A percentile compares a stretch with the other conserved stretches of the same genome.
Evolutionary conservation across 257 asterid genomes (phyloP).

Genomic region (Henckelia pumila): DNA sequence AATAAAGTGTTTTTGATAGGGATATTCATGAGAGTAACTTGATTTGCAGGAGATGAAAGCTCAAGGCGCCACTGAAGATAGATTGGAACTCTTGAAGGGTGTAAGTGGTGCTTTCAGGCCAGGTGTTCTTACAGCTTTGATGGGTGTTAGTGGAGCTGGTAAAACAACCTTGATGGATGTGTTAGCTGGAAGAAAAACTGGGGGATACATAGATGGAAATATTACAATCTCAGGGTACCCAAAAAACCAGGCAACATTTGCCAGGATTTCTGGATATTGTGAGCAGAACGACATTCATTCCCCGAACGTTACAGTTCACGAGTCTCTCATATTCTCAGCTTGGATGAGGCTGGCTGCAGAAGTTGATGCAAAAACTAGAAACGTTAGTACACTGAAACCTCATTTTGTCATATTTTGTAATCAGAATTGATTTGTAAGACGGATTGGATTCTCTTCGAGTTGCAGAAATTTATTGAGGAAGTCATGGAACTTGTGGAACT

Average conservation of each 20-base stretch:
- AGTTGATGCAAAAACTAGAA: constrained; percentile 42
- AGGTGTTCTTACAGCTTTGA: constrained; percentile 55
- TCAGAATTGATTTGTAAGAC: constrained; percentile 10
- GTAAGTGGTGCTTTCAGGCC: constrained; percentile 52
- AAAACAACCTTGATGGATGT: constrained; percentile 63
- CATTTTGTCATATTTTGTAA: neutral
- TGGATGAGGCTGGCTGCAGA: constrained; percentile 49
- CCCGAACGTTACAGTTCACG: constrained; percentile 46
- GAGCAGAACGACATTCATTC: constrained; percentile 62
- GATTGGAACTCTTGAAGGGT: constrained; percentile 40
- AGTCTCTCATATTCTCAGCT: constrained; percentile 50
- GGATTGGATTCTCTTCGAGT: constrained; percentile 2
- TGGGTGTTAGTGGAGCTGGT: constrained; percentile 71
- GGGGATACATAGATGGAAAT: constrained; percentile 50
- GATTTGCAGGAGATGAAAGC: constrained; percentile 41
- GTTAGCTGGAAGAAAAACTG: constrained; percentile 53
- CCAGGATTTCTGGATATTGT: constrained; percentile 51
- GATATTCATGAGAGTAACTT: neutral
- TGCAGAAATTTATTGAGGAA: constrained; percentile 51
- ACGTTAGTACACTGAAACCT: constrained; percentile 26
- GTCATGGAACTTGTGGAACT: constrained; percentile 69
- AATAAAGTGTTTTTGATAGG: neutral
- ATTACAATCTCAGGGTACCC: constrained; percentile 56
- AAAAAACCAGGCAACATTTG: constrained; percentile 53
- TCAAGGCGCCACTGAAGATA: constrained; percentile 41